phyloP scores from a whole-genome alignment of 306 rosid genomes.

The Quercus rubra region DNA sequence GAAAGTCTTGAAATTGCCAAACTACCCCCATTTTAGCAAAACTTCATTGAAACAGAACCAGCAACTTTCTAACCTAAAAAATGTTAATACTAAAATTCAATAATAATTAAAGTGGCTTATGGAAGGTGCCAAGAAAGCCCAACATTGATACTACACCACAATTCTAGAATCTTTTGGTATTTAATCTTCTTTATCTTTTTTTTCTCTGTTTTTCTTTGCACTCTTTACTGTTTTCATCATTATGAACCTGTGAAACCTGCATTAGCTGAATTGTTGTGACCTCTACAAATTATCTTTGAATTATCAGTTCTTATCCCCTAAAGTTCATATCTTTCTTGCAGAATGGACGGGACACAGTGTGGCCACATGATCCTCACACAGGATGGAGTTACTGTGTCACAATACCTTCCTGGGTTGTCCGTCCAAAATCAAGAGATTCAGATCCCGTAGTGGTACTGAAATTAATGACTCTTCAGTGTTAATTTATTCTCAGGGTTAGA shows the following conservation, averaged over 20 bases:
- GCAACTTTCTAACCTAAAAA: no score
- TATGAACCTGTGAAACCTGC: neutral
- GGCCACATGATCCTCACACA: constrained; percentile 82
- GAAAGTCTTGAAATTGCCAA: no score
- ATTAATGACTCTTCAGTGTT: constrained; percentile 36
- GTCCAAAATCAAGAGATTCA: constrained; percentile 78
- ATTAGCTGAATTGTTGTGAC: neutral
- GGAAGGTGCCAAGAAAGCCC: no score
- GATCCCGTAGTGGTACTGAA: constrained; percentile 83
- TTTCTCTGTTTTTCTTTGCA: no score
- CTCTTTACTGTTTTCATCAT: no score
- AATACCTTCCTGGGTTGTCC: constrained; percentile 74
- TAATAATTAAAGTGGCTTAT: no score
- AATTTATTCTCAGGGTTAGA: constrained; percentile 34
- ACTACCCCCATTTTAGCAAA: no score
- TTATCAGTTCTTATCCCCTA: constrained; percentile 7
- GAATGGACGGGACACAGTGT: constrained; percentile 73
- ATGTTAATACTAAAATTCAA: no score
- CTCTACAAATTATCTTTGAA: neutral
- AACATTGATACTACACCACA: no score
- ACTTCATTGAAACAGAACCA: no score
- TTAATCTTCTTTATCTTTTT: no score
- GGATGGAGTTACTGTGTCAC: constrained; percentile 91
- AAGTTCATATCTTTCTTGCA: constrained; percentile 39
- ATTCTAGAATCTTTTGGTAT: no score